phyloP scores from a whole-genome alignment of 2,329 filamentous ascomycete genomes.

The Aspergillus hiratsukae region DNA sequence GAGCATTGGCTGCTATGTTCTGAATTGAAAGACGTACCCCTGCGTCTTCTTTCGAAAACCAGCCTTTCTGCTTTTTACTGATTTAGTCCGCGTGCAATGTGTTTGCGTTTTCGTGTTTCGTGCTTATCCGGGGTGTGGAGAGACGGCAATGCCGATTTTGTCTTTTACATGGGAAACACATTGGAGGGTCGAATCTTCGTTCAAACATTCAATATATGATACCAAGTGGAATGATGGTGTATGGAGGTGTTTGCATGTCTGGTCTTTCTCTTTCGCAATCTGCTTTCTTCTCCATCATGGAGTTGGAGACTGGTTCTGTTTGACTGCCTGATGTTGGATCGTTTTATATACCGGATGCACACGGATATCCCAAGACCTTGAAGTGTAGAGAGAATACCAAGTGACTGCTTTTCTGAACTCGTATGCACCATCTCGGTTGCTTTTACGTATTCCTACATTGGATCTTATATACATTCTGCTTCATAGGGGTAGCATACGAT shows the following conservation, averaged over 20 bases:
- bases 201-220: constrained; percentile 21
- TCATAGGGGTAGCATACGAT: neutral
- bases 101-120: neutral
- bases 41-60: neutral
- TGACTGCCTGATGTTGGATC: constrained; percentile 8
- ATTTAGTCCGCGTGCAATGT: neutral
- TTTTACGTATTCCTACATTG: no score
- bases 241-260: constrained; percentile 14
- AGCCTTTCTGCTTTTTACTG: neutral
- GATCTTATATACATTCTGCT: neutral
- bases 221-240: constrained; percentile 26
- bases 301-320: constrained; percentile 10
- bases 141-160: neutral
- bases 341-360: constrained; percentile 16
- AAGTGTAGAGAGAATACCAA: neutral
- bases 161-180: constrained; percentile 6
- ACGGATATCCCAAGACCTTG: constrained; percentile 9
- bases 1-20: neutral
- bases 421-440: no score
- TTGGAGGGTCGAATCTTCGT: constrained; percentile 6
- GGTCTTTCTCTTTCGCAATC: constrained; percentile 8
- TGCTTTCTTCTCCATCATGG: constrained; percentile 5
- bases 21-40: neutral
- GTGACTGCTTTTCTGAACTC: neutral
- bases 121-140: neutral